phyloP scores from a whole-genome alignment of 2,329 filamentous ascomycete species.

The Diplodia scrobiculata region DNA sequence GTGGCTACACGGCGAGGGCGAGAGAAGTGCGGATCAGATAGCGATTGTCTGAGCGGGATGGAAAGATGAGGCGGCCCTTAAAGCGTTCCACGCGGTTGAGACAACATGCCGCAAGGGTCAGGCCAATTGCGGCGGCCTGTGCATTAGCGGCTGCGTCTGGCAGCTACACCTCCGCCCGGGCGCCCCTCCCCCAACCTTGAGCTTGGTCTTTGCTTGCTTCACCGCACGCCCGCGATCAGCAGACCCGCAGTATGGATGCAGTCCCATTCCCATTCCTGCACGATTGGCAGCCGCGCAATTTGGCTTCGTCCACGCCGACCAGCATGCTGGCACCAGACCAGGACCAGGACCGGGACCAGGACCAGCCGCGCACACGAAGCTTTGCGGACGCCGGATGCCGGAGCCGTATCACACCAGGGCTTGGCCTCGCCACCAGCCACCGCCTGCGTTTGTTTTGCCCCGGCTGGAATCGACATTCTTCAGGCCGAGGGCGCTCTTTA shows the following conservation, averaged over 20 bases:
- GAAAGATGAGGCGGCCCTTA: constrained; percentile 15
- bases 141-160: constrained; percentile 1
- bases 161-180: background rate
- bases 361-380: background rate
- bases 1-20: constrained; percentile 28
- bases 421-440: constrained; percentile 19
- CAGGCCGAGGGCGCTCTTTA: background rate
- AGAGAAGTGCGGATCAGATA: constrained; percentile 18
- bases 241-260: background rate
- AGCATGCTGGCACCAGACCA: no score
- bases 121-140: constrained; percentile 15
- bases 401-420: constrained; percentile 5
- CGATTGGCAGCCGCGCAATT: background rate
- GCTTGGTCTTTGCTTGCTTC: constrained; percentile 11
- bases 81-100: background rate
- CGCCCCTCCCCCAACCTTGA: background rate
- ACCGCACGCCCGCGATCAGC: constrained; percentile 6
- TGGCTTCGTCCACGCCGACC: no score
- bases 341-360: background rate
- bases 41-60: constrained; percentile 6
- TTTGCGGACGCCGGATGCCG: constrained; percentile 2
- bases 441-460: constrained; percentile 9
- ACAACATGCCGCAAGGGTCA: constrained; percentile 15
- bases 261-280: background rate
- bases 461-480: constrained; percentile 23